Conservation (phyloP, 2,329 filamentous ascomycete genomes). For the Diaporthe ilicicola region DNA sequence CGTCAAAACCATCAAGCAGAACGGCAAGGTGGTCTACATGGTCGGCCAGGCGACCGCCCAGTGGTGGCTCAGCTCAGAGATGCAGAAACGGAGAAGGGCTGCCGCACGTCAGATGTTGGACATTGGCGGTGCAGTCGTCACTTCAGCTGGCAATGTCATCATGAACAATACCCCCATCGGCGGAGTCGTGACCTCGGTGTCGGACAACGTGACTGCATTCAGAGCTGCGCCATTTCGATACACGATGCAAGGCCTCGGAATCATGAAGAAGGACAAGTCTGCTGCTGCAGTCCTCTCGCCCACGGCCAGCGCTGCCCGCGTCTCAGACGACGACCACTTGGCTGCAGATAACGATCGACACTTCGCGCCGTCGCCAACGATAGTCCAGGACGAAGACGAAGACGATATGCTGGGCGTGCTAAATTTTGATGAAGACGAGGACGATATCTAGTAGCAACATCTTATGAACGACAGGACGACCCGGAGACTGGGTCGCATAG, state of each 20-base stretch:
- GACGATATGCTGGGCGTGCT: constrained; percentile 20
- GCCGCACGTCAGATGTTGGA: constrained; percentile 20
- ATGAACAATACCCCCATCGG: constrained; percentile 31
- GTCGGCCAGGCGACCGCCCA: constrained; percentile 29
- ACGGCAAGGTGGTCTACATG: constrained; percentile 30
- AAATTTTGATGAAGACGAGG: constrained; percentile 14
- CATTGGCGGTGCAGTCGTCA: constrained; percentile 25
- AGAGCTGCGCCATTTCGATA: constrained; percentile 25
- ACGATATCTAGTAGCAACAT: neutral
- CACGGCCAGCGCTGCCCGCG: neutral
- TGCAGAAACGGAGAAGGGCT: constrained; percentile 29
- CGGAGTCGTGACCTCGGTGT: constrained; percentile 25
- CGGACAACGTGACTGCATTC: constrained; percentile 27
- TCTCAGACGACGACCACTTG: neutral
- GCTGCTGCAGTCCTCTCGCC: neutral
- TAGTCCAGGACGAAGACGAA: constrained; percentile 13
- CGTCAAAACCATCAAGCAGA: constrained; percentile 20
- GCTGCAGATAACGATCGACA: neutral
- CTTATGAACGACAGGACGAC: neutral
- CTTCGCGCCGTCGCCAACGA: neutral
- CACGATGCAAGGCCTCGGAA: constrained; percentile 25
- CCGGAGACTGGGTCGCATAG: neutral
- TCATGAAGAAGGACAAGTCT: constrained; percentile 21
- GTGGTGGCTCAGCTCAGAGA: constrained; percentile 31
- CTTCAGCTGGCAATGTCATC: constrained; percentile 27